A percentile compares a stretch with the other conserved stretches of the same genome.
phyloP scores from a whole-genome alignment of 139 green algal genomes.

The Chlorella vulgaris region DNA sequence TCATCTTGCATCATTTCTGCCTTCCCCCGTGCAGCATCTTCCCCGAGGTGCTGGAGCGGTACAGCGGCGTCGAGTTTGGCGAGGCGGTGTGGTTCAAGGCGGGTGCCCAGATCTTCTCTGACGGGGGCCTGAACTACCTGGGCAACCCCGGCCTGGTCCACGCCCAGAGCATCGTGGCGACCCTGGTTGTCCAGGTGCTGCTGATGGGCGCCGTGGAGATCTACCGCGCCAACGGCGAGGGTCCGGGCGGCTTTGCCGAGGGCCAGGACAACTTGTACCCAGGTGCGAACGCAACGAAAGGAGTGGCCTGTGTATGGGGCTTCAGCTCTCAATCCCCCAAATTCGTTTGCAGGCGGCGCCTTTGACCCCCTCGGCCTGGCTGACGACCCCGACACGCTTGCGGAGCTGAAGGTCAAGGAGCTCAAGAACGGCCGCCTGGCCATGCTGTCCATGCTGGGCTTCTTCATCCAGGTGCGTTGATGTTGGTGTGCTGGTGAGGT shows the following conservation, averaged over 20 bases:
- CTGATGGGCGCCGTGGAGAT: conserved; percentile 79
- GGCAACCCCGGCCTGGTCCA: conserved; percentile 94
- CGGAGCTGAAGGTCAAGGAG: conserved; percentile 77
- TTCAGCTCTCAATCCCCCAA: too few relatives aligned
- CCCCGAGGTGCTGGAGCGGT: conserved; percentile 48
- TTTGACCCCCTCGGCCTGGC: conserved; percentile 79
- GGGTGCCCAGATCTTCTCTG: conserved; percentile 89
- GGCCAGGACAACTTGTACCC: conserved; percentile 72
- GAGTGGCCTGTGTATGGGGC: not conserved
- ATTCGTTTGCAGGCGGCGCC: conserved; percentile 29
- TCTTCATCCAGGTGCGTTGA: conserved; percentile 58
- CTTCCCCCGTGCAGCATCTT: conserved; percentile 31
- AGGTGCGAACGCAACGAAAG: conserved; percentile 48
- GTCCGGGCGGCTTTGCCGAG: conserved; percentile 56
- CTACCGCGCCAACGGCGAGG: conserved; percentile 81
- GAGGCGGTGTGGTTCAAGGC: conserved; percentile 97
- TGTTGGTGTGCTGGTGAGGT: too few relatives aligned
- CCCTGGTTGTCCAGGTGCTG: conserved; percentile 86
- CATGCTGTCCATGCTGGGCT: conserved; percentile 74
- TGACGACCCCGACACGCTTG: conserved; percentile 82
- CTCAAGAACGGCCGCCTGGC: conserved; percentile 80
- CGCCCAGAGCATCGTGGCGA: conserved; percentile 95
- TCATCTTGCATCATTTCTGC: too few relatives aligned
- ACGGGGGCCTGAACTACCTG: conserved; percentile 91
- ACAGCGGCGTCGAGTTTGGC: conserved; percentile 64